Conservation (phyloP, 148 eudicot species). For the Rhododendron williamsianum region DNA sequence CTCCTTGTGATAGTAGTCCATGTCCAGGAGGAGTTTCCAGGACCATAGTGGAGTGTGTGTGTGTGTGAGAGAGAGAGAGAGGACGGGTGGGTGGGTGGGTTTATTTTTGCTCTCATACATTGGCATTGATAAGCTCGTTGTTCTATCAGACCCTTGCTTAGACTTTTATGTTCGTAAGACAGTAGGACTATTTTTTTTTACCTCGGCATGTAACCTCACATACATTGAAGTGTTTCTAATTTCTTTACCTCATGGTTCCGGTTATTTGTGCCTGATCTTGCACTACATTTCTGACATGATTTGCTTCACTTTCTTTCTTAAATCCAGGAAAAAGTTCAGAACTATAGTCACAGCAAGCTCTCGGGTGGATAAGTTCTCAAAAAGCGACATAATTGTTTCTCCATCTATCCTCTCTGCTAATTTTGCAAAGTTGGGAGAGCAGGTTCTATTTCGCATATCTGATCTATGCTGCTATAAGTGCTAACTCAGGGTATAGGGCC, state of each 20-base stretch:
- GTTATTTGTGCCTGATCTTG: neutral
- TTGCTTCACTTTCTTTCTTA: conserved; percentile 4
- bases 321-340: conserved; percentile 54
- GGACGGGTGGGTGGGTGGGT: neutral
- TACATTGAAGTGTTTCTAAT: neutral
- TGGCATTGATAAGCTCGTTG: neutral
- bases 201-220: neutral
- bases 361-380: conserved; percentile 91
- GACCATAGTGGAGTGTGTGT: neutral
- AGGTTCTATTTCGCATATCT: conserved; percentile 40
- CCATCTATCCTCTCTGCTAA: conserved; percentile 98
- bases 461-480: conserved; percentile 6
- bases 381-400: conserved; percentile 92
- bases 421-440: conserved; percentile 94
- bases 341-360: conserved; percentile 72
- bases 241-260: neutral
- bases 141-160: neutral
- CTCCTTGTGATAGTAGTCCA: neutral
- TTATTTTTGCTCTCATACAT: neutral
- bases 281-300: neutral
- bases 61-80: too few species aligned
- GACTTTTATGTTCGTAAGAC: neutral
- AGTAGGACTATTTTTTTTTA: neutral
- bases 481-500: neutral
- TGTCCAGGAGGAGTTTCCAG: neutral